These are phyloP conservation scores for Chrysosphaeria jannelii DNA, from an alignment of 2,329 filamentous ascomycete genomes.

Conservation along the genomic window DNA sequence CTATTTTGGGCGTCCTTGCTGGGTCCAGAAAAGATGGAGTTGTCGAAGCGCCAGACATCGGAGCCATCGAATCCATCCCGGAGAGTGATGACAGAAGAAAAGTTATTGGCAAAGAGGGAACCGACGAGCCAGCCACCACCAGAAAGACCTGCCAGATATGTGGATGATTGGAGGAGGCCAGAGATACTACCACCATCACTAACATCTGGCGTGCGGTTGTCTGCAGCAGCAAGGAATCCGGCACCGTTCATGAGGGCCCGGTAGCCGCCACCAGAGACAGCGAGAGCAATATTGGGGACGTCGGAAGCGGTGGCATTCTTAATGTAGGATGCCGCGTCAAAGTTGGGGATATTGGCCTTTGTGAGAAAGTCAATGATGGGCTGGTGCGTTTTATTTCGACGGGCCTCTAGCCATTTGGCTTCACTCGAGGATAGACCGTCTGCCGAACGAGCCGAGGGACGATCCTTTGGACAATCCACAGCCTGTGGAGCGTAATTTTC, in stretches of 20 bases:
- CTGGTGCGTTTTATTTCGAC: slow-evolving; percentile 41
- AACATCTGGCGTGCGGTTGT: slow-evolving; percentile 34
- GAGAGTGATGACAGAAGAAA: slow-evolving; percentile 32
- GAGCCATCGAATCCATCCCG: slow-evolving; percentile 12
- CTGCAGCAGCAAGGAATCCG: slow-evolving; percentile 51
- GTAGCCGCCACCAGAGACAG: slow-evolving; percentile 62
- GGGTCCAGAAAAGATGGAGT: slow-evolving; percentile 10
- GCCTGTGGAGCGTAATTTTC: slow-evolving; percentile 40
- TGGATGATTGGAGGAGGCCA: slow-evolving; percentile 51
- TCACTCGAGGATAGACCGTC: slow-evolving; percentile 34
- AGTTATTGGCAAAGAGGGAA: slow-evolving; percentile 65
- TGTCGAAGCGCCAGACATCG: slow-evolving; percentile 9
- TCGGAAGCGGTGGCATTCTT: slow-evolving; percentile 11
- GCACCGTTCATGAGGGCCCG: slow-evolving; percentile 63
- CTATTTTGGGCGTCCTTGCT: slow-evolving; percentile 6
- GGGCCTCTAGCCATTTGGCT: slow-evolving; percentile 37
- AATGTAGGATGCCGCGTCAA: slow-evolving; percentile 50
- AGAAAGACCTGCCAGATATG: slow-evolving; percentile 54
- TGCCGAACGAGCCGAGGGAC: slow-evolving; percentile 38
- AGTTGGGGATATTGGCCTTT: slow-evolving; percentile 42
- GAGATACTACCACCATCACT: slow-evolving; percentile 38
- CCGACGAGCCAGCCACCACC: slow-evolving; percentile 66
- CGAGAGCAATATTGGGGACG: slow-evolving; percentile 34
- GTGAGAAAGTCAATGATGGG: slow-evolving; percentile 48
- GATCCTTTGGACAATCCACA: slow-evolving; percentile 37